Conservation (phyloP, 306 rosid genomes). For the Crotalaria pallida region DNA sequence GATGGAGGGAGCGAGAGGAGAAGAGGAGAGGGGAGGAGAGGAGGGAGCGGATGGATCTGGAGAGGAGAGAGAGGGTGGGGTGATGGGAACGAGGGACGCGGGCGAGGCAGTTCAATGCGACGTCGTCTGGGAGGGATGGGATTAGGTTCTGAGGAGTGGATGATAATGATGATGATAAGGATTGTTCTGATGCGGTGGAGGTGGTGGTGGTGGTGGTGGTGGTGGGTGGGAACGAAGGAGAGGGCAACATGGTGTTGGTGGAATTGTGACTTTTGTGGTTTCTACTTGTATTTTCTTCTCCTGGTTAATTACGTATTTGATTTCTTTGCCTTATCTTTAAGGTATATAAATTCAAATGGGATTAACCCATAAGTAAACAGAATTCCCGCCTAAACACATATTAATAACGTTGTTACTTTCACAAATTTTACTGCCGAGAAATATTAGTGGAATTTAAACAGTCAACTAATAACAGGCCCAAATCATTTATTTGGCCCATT, state of each 20-base stretch:
- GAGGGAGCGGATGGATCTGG: constrained; percentile 43
- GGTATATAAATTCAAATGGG: no score
- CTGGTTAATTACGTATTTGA: no score
- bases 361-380: no score
- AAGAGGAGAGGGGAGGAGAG: constrained; percentile 51
- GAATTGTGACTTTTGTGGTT: no score
- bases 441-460: no score
- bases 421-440: no score
- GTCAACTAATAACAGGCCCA: no score
- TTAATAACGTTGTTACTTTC: no score
- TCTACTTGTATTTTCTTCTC: no score
- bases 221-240: background rate
- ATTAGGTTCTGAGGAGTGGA: constrained; percentile 26
- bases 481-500: no score
- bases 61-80: constrained; percentile 43
- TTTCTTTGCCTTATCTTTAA: no score
- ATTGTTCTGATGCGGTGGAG: background rate
- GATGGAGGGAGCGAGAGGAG: constrained; percentile 44
- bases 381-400: no score
- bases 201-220: background rate
- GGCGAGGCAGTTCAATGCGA: constrained; percentile 63
- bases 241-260: background rate
- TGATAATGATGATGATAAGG: background rate
- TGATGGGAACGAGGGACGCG: constrained; percentile 57
- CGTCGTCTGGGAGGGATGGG: constrained; percentile 69